Base-by-base conservation (phyloP, 2,329 filamentous ascomycete genomes). In the Fusarium sp. region DNA sequence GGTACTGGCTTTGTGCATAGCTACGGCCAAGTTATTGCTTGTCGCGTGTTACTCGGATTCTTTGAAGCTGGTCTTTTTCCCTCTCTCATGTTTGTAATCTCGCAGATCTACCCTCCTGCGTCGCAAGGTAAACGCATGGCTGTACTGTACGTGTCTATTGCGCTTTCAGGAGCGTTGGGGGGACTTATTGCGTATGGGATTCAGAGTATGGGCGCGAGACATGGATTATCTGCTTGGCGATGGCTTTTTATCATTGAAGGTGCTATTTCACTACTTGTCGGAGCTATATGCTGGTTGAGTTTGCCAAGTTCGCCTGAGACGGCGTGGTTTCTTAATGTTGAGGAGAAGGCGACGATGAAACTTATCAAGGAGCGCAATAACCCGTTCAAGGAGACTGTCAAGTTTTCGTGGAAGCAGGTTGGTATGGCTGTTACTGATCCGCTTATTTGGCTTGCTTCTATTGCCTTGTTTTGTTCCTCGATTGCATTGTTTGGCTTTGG, bases 181-280 rank as follows among this genome's bases (percentile, higher is more conserved):
- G 78, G 78, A 0, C 40, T 79, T 4, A 65, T 78, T 1, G 77
- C 77, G 0, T 78, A 76, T 18, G 75, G 67, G 0, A 75, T 78
- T 4, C 79, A 82, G 30, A 78, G 79, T 0, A 80, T 86, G 62
- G 83, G 86, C 14, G 82, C 80, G 1, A 76, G 74, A 2, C 79
- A 78, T 29, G 84, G 84, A 0, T 75, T 87, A 3, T 77, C 78
- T 2, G 84, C 85, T 2, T 87, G 85, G 85, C 70, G 83, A 55
- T 87, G 84, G 85, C 74, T 85, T 0, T 87, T 86, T 60, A 83
- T 85, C 34, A 77, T 82, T 0, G 83, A 85, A 59, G 82, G 83
- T 4, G 63, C 77, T 2, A 71, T 80, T 4, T 80, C 81, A 4
- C 55, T 81, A 0, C 61, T 72, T 6, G 58, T 80, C 12, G 75